Base-by-base conservation (phyloP, 2,329 filamentous ascomycete genomes). In the Diplodia corticola region DNA sequence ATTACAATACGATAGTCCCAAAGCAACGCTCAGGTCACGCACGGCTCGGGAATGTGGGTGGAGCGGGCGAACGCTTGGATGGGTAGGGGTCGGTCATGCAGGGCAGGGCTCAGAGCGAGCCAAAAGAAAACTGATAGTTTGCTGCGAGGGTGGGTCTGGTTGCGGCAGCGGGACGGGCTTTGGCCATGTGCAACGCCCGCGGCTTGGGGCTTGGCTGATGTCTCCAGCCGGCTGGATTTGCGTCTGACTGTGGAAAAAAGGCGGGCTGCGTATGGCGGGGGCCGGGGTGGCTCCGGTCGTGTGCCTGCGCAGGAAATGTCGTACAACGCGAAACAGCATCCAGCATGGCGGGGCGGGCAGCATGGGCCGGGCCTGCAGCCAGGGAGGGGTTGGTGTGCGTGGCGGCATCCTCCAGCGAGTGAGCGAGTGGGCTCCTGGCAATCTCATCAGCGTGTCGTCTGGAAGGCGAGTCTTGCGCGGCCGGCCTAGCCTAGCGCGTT, bases 151-250 rank as follows among this genome's bases (percentile, higher is more conserved):
- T 61, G 57, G 57, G 57, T 35, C 37, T 24, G n/a, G 57, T 33
- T 48, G 57, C 57, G 57, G 57, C 57, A 61, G 55, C 55, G 55
- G 55, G 37, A 48, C 55, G 55, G 33, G 55, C 55, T 46, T 40
- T 40, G 26, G 57, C 57, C 57, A 61, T 61, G 57, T 61, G 57
- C 57, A 61, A 61, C 57, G 57, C 57, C 26, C 57, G 28, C 57
- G 57, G 57, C 57, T 33, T 49, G 57, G 35, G 57, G 57, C 57
- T 61, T 61, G 57, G 57, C 57, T 35, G 57, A 48, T 49, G 57
- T 61, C 55, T 59, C 57, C 57, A 61, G 28, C 40, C 15, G 40
- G 44, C 49, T 44, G 57, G 57, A 20, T 61, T 61, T 61, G 57
- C 57, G 48, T 61, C 57, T 61, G 57, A 61, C 55, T 60, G 13